Evolutionary conservation across 495 filamentous ascomycete genomes (phyloP).

Genomic region (Cudoniella acicularis): DNA sequence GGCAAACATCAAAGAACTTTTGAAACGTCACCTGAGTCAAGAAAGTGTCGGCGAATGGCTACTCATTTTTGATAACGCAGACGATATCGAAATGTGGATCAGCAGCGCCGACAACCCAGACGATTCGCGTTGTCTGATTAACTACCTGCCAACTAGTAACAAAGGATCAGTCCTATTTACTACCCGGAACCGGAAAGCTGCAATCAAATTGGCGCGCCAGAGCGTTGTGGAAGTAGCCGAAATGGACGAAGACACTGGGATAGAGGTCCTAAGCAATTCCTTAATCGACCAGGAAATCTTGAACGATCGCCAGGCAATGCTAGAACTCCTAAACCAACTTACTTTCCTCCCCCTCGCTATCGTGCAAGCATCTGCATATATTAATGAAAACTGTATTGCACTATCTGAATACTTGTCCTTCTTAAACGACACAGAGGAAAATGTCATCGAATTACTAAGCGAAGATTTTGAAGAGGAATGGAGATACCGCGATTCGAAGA

Average conservation of each 20-base stretch:
- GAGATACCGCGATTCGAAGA: constrained; percentile 10
- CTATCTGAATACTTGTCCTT: constrained; percentile 7
- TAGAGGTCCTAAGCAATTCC: constrained; percentile 4
- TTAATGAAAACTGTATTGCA: constrained; percentile 33
- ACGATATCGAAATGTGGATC: constrained; percentile 14
- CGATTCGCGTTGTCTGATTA: background rate
- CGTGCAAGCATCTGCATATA: constrained; percentile 30
- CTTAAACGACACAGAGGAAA: constrained; percentile 17
- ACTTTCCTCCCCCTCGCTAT: constrained; percentile 40
- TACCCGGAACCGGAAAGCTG: constrained; percentile 5
- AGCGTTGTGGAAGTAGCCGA: constrained; percentile 27
- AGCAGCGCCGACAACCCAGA: background rate
- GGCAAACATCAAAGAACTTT: constrained; percentile 1
- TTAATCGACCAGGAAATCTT: background rate
- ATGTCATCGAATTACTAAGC: constrained; percentile 26
- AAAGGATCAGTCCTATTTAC: constrained; percentile 11
- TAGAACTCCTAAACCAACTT: constrained; percentile 34
- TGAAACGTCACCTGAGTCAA: constrained; percentile 2
- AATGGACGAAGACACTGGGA: constrained; percentile 31
- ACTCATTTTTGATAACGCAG: constrained; percentile 15
- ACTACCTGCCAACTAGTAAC: constrained; percentile 7
- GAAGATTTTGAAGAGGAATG: constrained; percentile 15
- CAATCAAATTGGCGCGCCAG: background rate
- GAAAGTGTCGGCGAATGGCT: constrained; percentile 11
- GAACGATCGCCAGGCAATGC: constrained; percentile 4